phyloP scores from a whole-genome alignment of 768 basidiomycete genomes.

The Mycena maculata region DNA sequence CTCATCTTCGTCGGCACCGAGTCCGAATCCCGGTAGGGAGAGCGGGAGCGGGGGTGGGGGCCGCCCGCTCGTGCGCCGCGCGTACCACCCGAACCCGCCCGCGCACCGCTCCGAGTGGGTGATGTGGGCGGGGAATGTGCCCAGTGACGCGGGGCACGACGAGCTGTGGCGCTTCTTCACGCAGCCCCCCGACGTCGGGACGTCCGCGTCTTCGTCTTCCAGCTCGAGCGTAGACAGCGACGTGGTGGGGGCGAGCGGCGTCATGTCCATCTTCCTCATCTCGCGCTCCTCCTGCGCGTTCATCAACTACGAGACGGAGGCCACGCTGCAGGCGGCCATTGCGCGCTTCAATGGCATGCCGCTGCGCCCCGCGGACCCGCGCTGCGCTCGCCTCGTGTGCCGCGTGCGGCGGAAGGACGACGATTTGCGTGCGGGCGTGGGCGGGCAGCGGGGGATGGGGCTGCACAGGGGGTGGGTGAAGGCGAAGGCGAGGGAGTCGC shows the following conservation, averaged over 20 bases:
- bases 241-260: too few relatives aligned
- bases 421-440: constrained; percentile 90
- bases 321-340: constrained; percentile 74
- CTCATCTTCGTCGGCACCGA: constrained; percentile 20
- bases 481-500: constrained; percentile 60
- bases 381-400: constrained; percentile 86
- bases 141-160: constrained; percentile 82
- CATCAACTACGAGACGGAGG: constrained; percentile 82
- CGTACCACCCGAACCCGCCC: constrained; percentile 79
- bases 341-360: constrained; percentile 75
- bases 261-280: constrained; percentile 91
- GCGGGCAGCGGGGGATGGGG: constrained; percentile 88
- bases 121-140: constrained; percentile 97
- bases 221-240: too few relatives aligned
- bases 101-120: constrained; percentile 89
- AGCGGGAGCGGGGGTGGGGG: too few relatives aligned
- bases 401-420: constrained; percentile 84
- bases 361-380: constrained; percentile 75
- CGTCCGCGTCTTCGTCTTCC: too few relatives aligned
- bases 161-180: constrained; percentile 91
- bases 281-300: constrained; percentile 96
- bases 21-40: constrained; percentile 11
- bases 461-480: constrained; percentile 88
- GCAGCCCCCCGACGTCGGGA: constrained; percentile 36
- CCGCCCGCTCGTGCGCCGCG: constrained; percentile 56